Percentiles rank a stretch among this genome's conserved stretches.
Evolutionary conservation across 257 asterid species (phyloP).

Genomic region (Penstemon eatonii): DNA sequence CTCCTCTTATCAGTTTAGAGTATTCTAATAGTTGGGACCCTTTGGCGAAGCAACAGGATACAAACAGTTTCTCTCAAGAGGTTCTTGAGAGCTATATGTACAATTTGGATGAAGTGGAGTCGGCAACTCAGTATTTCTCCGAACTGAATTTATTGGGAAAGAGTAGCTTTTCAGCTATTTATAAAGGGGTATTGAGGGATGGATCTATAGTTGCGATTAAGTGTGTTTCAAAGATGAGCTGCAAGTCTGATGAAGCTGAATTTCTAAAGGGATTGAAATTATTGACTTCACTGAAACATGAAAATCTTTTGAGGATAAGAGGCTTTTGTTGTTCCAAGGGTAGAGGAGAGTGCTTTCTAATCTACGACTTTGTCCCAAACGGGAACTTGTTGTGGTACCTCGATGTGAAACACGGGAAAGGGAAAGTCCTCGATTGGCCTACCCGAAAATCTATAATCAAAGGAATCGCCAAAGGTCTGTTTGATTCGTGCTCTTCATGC

Average conservation of each 20-base stretch:
- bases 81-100: slow-evolving; percentile 73
- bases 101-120: slow-evolving; percentile 89
- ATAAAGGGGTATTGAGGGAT: slow-evolving; percentile 75
- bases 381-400: slow-evolving; percentile 81
- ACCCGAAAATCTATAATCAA: slow-evolving; percentile 64
- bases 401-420: slow-evolving; percentile 53
- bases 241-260: slow-evolving; percentile 83
- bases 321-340: slow-evolving; percentile 96
- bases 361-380: slow-evolving; percentile 76
- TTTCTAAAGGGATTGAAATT: slow-evolving; percentile 74
- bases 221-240: slow-evolving; percentile 88
- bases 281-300: slow-evolving; percentile 74
- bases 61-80: slow-evolving; percentile 73
- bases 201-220: slow-evolving; percentile 82
- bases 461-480: slow-evolving; percentile 87
- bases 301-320: slow-evolving; percentile 75
- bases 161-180: slow-evolving; percentile 75
- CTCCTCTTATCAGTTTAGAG: slow-evolving; percentile 85
- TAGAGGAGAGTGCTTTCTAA: slow-evolving; percentile 91
- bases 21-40: slow-evolving; percentile 93
- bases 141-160: slow-evolving; percentile 78
- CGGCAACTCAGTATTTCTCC: slow-evolving; percentile 84
- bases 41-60: slow-evolving; percentile 52
- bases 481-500: not conserved
- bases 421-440: slow-evolving; percentile 81